phyloP scores from a whole-genome alignment of 306 rosid species.

The Vigna mungo region DNA sequence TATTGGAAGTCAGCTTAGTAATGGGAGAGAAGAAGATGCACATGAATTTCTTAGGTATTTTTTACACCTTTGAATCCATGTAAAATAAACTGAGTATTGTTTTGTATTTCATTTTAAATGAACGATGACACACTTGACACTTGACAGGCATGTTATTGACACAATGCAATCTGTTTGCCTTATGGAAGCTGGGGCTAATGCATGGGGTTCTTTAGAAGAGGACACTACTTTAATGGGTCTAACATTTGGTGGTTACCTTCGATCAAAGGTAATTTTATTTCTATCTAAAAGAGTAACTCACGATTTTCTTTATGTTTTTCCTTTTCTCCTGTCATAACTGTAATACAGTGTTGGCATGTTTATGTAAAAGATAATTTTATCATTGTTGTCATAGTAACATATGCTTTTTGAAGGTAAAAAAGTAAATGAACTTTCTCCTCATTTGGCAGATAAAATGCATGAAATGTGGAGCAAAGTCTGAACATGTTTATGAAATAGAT shows the following conservation, averaged over 20 bases:
- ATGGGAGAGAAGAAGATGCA: conserved; percentile 97
- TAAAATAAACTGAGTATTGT: conserved; percentile 14
- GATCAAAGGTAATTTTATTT: conserved; percentile 73
- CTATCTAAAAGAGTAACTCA: conserved; percentile 17
- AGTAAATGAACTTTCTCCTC: conserved; percentile 30
- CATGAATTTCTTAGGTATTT: conserved; percentile 90
- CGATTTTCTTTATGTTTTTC: conserved; percentile 5
- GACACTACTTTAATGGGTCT: conserved; percentile 85
- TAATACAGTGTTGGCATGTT: conserved; percentile 20
- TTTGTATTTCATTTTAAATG: conserved; percentile 37
- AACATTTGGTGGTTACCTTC: conserved; percentile 95
- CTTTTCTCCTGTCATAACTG: background rate
- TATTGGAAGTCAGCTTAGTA: conserved; percentile 85
- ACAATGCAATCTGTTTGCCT: conserved; percentile 90
- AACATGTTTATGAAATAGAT: conserved; percentile 42
- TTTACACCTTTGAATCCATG: conserved; percentile 30
- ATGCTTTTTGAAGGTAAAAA: conserved; percentile 17
- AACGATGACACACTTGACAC: conserved; percentile 45
- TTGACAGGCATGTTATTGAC: conserved; percentile 80
- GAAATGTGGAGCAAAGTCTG: conserved; percentile 89
- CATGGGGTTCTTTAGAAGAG: conserved; percentile 66
- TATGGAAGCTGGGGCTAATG: conserved; percentile 64
- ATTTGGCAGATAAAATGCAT: conserved; percentile 81
- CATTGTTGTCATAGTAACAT: conserved; percentile 8
- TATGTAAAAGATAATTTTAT: background rate